phyloP scores from a whole-genome alignment of 2,329 filamentous ascomycete species.

The Hypoxylon sp. region DNA sequence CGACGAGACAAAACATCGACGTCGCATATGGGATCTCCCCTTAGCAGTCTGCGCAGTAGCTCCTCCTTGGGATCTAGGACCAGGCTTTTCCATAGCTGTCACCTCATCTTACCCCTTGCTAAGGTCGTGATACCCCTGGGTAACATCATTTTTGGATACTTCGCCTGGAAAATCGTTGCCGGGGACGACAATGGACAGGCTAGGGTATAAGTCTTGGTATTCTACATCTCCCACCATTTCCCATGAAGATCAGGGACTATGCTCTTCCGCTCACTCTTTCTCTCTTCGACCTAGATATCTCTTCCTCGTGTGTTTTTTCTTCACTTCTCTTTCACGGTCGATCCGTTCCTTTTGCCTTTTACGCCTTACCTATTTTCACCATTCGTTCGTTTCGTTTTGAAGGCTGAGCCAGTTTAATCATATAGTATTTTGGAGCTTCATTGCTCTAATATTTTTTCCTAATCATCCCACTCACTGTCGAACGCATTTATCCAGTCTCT shows the following conservation, averaged over 20 bases:
- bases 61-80: conserved; percentile 19
- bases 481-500: conserved; percentile 16
- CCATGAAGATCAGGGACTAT: conserved; percentile 39
- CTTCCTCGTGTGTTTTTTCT: conserved; percentile 21
- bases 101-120: conserved; percentile 29
- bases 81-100: conserved; percentile 31
- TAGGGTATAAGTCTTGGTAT: conserved; percentile 41
- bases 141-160: conserved; percentile 31
- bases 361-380: conserved; percentile 24
- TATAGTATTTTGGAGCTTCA: conserved; percentile 21
- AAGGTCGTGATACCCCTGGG: conserved; percentile 26
- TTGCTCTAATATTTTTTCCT: conserved; percentile 24
- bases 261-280: conserved; percentile 30
- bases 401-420: conserved; percentile 41
- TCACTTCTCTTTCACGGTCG: conserved; percentile 39
- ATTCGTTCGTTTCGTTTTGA: conserved; percentile 41
- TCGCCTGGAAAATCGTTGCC: conserved; percentile 22
- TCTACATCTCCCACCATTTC: conserved; percentile 29
- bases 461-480: conserved; percentile 13
- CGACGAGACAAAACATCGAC: conserved; percentile 24
- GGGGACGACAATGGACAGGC: conserved; percentile 21
- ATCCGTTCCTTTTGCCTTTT: conserved; percentile 39
- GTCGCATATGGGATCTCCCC: conserved; percentile 30
- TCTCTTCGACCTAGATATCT: conserved; percentile 31
- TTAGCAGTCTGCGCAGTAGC: conserved; percentile 22